Evolutionary conservation across 1,139 yeast genomes (phyloP), one percentile per base, ranked within the genome.

Genomic region (Eremothecium cymbalariae): DNA sequence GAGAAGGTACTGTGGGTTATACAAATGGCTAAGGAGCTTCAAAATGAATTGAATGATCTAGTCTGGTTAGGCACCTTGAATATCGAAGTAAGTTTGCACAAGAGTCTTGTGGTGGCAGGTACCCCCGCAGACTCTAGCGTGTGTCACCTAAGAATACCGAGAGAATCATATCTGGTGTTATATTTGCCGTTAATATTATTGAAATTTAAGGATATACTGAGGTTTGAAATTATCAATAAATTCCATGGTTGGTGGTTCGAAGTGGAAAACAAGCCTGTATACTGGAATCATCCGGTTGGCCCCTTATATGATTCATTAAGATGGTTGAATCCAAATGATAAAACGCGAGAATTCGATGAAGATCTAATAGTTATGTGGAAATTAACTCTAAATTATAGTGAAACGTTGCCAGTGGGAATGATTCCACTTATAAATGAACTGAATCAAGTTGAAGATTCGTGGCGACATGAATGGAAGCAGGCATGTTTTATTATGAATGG

Each of bases 221-320:
- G 58, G 15, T 56, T 56, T 33, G 59, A 62, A 13, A 43, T 51
- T 34, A 44, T 51, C 29, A 64, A 70, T 1, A 43, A 45, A 1
- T 49, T 66, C 0, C 38, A 48, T 1, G 50, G 50, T 2, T 66
- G 77, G 68, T 85, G 95, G 94, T 64, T 85, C 33, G 85, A 75
- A 44, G 72, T 64, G 48, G 77, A 77, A 19, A 70, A 63, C 4
- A 73, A 65, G 1, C 85, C 93, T 0, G 40, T 86, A 18, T 68
- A 71, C 31, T 86, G 95, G 94, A 77, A 81, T 46, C 62, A 76
- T 46, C 96, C 96, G 0, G 59, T 79, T 4, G 95, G 95, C 0
- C 62, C 81, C 4, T 58, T 79, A 4, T 73, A 68, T 49, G 95
- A 85, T 46, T 55, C 67, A 15, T 55, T 70, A 36, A 62, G 64